Base-by-base conservation (phyloP, 2,329 filamentous ascomycete genomes). In the Pseudocercospora vitis region DNA sequence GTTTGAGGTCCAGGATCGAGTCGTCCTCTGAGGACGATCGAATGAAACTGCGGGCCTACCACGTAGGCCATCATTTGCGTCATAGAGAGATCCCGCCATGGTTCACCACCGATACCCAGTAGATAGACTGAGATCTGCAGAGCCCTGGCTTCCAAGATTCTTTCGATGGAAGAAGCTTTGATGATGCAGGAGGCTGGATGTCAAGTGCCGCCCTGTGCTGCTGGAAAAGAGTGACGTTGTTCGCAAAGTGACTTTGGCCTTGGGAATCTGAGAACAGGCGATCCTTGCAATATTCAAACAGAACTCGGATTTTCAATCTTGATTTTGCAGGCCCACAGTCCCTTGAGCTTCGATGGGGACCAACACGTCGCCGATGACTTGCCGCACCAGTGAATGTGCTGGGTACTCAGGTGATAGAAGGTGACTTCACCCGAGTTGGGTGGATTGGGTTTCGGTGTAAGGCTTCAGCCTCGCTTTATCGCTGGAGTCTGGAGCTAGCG, bases 1-100 rank as follows among this genome's bases (percentile, higher is more conserved):
- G 40, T 64, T 56, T n/a, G 58, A 50, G n/a, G 59, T 65, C 64
- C 65, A 66, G 19, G 64, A 65, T 48, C 60, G 59, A 11, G 53
- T 52, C 12, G 39, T 50, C 21, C 53, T 42, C 40, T 50, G 55
- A 18, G 58, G 56, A 12, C 46, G 58, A 40, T 48, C 53, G 42
- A 52, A 55, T 55, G 53, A 55, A 33, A 50, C 29, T 44, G 52
- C 12, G 16, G 48, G 31, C 24, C 53, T 28, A 40, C 52, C 52
- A 26, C 44, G 51, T 16, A 46, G 24, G 32, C 35, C 51, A 35
- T 50, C 52, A 50, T 33, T 46, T 40, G 51, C 48, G 49, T 59
- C 57, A 56, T 59, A 26, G 12, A 46, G 40, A 12, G 37, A 29
- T 40, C 26, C 49, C 23, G 53, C 53, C 53, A 56, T 56, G 53